Evolutionary conservation across 2,329 filamentous ascomycete genomes (phyloP).

Genomic region (Microcyclospora pomicola): DNA sequence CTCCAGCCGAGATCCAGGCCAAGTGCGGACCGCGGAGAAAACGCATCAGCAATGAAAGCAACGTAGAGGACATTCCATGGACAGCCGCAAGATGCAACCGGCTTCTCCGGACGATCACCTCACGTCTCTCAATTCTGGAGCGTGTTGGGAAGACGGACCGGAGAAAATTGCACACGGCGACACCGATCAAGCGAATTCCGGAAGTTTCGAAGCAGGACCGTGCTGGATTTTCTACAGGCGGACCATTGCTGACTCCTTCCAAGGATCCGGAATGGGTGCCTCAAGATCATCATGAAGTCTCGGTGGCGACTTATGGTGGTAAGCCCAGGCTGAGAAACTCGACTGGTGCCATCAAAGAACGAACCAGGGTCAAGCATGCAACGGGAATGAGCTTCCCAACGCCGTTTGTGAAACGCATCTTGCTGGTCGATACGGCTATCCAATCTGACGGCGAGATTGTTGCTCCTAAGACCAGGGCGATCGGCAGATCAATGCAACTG

Average conservation of each 20-base stretch:
- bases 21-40: not conserved
- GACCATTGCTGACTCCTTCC: not conserved
- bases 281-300: not conserved
- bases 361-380: not conserved
- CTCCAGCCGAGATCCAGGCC: not conserved
- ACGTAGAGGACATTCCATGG: not conserved
- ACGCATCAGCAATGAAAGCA: not conserved
- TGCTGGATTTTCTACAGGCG: not conserved
- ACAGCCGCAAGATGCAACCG: not conserved
- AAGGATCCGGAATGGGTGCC: not conserved
- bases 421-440: not conserved
- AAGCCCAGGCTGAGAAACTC: not conserved
- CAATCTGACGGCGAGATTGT: not conserved
- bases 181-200: not conserved
- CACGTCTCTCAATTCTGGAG: not conserved
- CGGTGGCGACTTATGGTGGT: not conserved
- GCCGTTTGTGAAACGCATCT: not conserved
- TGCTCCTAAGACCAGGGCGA: not conserved
- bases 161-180: not conserved
- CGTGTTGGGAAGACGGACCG: too few species aligned
- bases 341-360: too few species aligned
- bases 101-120: not conserved
- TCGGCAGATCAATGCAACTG: not conserved
- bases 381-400: not conserved
- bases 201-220: not conserved